Percentiles rank a stretch among this genome's conserved stretches.
These are phyloP conservation scores for Populus nigra DNA, from an alignment of 345 rosid species.

Conservation along the genomic window DNA sequence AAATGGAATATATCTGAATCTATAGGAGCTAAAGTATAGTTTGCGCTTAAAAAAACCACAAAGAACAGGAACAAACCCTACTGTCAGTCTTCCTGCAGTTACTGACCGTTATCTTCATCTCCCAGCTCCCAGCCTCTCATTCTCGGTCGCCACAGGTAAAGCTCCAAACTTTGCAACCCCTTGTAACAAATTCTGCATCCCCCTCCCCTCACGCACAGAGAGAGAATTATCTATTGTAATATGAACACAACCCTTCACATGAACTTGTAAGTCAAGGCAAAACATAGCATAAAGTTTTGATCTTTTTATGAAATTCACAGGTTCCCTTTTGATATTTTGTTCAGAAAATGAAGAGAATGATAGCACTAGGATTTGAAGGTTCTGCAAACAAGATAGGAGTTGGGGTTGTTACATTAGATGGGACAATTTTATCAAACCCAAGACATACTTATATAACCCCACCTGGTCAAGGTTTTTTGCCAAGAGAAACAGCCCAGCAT, in stretches of 20 bases:
- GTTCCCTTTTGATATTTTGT: not conserved
- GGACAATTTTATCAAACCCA: slow-evolving; percentile 83
- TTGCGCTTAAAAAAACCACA: not conserved
- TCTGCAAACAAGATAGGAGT: slow-evolving; percentile 94
- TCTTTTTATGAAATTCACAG: not conserved
- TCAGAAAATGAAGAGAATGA: slow-evolving; percentile 56
- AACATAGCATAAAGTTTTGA: not conserved
- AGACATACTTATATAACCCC: slow-evolving; percentile 95
- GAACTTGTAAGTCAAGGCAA: not conserved
- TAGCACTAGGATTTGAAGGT: slow-evolving; percentile 89
- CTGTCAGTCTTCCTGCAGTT: not conserved
- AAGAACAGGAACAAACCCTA: not conserved
- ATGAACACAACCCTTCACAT: not conserved
- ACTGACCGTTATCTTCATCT: not conserved
- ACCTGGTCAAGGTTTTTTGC: slow-evolving; percentile 96
- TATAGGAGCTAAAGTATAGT: not conserved
- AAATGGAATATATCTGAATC: not conserved
- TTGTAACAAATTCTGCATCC: not conserved
- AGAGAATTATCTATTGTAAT: not conserved
- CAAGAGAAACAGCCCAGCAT: slow-evolving; percentile 91
- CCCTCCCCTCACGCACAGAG: not conserved
- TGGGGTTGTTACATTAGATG: slow-evolving; percentile 80
- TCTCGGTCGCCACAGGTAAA: not conserved
- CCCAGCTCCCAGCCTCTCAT: not conserved
- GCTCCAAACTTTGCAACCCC: not conserved